These are phyloP conservation scores for Anthoceros angustus DNA, from an alignment of 225 moss, liverwort and hornwort genomes.

Conservation along the genomic window DNA sequence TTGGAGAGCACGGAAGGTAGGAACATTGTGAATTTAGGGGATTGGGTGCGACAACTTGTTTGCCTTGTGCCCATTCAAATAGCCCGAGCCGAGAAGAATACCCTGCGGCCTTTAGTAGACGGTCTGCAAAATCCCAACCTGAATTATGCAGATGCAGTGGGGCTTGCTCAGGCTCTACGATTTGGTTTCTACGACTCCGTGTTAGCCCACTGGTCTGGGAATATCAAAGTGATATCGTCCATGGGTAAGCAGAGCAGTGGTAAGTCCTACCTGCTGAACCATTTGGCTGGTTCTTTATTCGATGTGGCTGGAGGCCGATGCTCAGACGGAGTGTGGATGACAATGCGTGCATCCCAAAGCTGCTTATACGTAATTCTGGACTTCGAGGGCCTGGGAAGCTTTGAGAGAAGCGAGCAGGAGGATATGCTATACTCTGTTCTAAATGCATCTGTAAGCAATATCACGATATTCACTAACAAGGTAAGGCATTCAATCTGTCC, in stretches of 20 bases:
- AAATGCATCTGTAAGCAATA: constrained; percentile 49
- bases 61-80: constrained; percentile 49
- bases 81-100: constrained; percentile 43
- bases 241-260: constrained; percentile 69
- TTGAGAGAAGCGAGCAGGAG: constrained; percentile 67
- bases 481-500: constrained; percentile 6
- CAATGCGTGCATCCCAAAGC: constrained; percentile 15
- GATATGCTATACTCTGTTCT: constrained; percentile 54
- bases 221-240: constrained; percentile 41
- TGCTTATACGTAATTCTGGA: constrained; percentile 51
- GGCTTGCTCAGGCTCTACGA: constrained; percentile 24
- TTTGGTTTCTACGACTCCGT: constrained; percentile 40
- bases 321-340: constrained; percentile 65
- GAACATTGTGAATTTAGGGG: constrained; percentile 10
- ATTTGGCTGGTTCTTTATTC: constrained; percentile 43
- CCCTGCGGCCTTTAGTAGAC: constrained; percentile 33
- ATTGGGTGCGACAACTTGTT: constrained; percentile 25
- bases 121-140: too few relatives aligned
- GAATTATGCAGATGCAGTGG: constrained; percentile 26
- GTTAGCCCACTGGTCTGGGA: constrained; percentile 26
- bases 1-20: not conserved
- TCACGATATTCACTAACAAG: constrained; percentile 50
- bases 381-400: constrained; percentile 52
- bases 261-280: constrained; percentile 46
- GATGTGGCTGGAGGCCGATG: constrained; percentile 54